phyloP scores from a whole-genome alignment of 345 rosid genomes.

The Isatis tinctoria region DNA sequence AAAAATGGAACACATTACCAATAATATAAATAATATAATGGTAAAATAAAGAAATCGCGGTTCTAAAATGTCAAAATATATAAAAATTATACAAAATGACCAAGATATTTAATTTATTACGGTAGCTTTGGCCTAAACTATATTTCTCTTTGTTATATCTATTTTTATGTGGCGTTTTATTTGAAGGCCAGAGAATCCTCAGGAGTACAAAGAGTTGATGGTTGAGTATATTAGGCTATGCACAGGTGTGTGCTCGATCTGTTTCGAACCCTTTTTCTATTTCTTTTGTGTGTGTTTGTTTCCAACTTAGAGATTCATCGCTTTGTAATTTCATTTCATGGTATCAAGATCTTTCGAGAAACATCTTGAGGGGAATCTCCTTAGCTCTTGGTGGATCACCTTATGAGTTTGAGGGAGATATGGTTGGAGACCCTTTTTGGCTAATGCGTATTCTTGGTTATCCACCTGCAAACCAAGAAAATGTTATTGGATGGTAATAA shows the following conservation, averaged over 20 bases:
- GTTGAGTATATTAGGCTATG: conserved; percentile 62
- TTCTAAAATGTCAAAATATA: too few species aligned
- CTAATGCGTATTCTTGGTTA: conserved; percentile 70
- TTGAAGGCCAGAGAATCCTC: conserved; percentile 62
- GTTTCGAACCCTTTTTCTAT: not conserved
- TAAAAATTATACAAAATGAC: too few species aligned
- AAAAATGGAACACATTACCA: too few species aligned
- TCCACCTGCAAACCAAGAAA: conserved; percentile 45
- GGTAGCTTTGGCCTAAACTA: too few species aligned
- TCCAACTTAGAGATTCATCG: not conserved
- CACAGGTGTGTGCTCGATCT: conserved; percentile 44
- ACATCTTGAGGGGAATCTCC: conserved; percentile 67
- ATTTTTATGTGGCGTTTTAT: too few species aligned
- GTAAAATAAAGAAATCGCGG: too few species aligned
- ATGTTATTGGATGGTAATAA: conserved; percentile 67
- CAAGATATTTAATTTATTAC: too few species aligned
- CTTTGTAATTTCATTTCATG: not conserved
- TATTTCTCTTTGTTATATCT: not conserved
- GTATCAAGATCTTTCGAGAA: conserved; percentile 59
- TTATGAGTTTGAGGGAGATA: conserved; percentile 66
- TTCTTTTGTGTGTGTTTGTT: not conserved
- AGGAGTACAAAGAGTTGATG: conserved; percentile 46
- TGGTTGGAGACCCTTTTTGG: conserved; percentile 79
- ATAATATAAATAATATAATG: too few species aligned
- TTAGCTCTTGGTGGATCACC: conserved; percentile 66